Base-by-base conservation (phyloP, 495 filamentous ascomycete genomes). In the Talaromyces stipitatus region DNA sequence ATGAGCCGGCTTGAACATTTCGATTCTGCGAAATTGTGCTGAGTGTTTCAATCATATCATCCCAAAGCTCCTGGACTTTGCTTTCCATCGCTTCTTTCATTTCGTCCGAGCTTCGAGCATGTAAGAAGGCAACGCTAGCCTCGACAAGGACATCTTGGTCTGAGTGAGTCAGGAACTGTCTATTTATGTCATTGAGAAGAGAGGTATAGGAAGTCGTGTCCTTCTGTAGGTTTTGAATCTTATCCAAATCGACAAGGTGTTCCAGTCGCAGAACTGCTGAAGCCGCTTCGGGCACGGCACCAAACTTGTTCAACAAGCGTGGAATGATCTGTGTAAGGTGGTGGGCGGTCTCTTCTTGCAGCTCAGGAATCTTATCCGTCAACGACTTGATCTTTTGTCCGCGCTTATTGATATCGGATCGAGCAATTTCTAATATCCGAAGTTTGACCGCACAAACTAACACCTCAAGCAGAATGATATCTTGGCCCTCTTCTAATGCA, bases 81-180 rank as follows among this genome's bases (percentile, higher is more conserved):
- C 70, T 80, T 43, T 94, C 88, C 1, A 90, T 85, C 16, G 89
- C 76, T 58, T 97, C 95, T 55, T 90, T 85, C 52, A 95, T 82
- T 58, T 94, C 91, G 59, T 92, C 90, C 54, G 88, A 92, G 57
- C 81, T 85, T 54, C 87, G 85, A 11, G 92, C 91, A 66, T 96
- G 92, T 20, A 95, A 69, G 28, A 98, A 80, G 12, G 91, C 90
- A 12, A 84, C 78, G 12, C 85, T 87, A 22, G 90, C 91, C 68
- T 96, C 91, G 5, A 82, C 80, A n/a, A 98, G 75, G 6, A 98
- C 91, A 36, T 82, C 80, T 50, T 88, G 83, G 61, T 95, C 87
- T 4, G 88, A 88, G 64, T 98, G 94, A 0, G 90, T 85, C 47
- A 92, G 81, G 70, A 97, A 97, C 64, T 97, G 94, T 58, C 87